Evolutionary conservation across 1,284 basidiomycete genomes (phyloP).

Genomic region (Cystobasidium sp.): DNA sequence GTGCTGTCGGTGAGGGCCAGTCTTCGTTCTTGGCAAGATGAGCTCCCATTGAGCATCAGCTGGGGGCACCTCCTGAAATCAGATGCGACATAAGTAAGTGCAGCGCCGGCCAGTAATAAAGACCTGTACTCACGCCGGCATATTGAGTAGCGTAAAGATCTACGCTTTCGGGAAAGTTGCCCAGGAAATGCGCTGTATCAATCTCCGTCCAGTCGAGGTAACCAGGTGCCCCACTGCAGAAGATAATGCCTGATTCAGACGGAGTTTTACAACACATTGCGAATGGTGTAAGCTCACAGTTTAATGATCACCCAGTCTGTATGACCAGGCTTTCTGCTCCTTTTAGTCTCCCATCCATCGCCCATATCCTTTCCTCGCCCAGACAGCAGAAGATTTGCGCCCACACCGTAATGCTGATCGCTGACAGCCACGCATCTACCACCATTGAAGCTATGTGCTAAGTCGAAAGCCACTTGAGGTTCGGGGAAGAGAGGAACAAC

Average conservation of each 20-base stretch:
- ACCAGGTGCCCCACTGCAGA: constrained; percentile 68
- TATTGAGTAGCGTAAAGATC: constrained; percentile 73
- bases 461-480: constrained; percentile 65
- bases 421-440: constrained; percentile 71
- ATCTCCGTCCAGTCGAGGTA: constrained; percentile 79
- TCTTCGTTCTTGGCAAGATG: constrained; percentile 75
- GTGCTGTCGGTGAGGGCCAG: constrained; percentile 89
- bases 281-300: constrained; percentile 63
- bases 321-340: constrained; percentile 76
- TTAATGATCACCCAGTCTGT: constrained; percentile 90
- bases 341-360: constrained; percentile 97
- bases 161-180: constrained; percentile 89
- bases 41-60: constrained; percentile 68
- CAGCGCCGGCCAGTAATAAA: neutral
- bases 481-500: constrained; percentile 62
- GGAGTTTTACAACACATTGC: neutral
- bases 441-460: constrained; percentile 88
- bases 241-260: neutral
- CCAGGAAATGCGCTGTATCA: constrained; percentile 94
- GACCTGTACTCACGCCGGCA: constrained; percentile 60
- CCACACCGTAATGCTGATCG: constrained; percentile 94
- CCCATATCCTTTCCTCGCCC: constrained; percentile 84
- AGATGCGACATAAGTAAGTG: too few species aligned
- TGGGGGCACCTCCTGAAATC: constrained; percentile 56
- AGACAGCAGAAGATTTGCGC: constrained; percentile 86